A percentile compares a stretch with the other conserved stretches of the same genome.
Evolutionary conservation across 306 rosid species (phyloP).

Genomic region (Parietaria judaica): DNA sequence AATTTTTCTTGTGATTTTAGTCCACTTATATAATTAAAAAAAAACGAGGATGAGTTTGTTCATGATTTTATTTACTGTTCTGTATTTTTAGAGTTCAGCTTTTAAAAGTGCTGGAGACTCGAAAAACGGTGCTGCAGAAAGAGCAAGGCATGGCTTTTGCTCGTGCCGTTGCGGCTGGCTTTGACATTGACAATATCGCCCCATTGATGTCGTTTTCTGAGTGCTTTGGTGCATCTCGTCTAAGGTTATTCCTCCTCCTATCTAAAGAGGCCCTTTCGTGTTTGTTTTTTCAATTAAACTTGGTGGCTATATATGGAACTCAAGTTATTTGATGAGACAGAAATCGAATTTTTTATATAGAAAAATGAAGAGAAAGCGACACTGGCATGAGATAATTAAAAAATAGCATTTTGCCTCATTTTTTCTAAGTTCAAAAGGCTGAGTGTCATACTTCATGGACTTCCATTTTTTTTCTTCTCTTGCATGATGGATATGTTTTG

Average conservation of each 20-base stretch:
- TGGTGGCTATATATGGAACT: too few relatives aligned
- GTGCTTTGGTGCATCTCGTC: slow-evolving; percentile 89
- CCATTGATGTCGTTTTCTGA: slow-evolving; percentile 75
- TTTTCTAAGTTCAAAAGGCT: too few relatives aligned
- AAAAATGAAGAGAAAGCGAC: too few relatives aligned
- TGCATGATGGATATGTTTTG: too few relatives aligned
- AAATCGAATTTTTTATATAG: too few relatives aligned
- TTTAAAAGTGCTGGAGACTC: slow-evolving; percentile 86
- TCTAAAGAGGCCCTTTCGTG: slow-evolving; percentile 10
- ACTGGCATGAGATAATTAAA: too few relatives aligned
- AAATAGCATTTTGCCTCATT: too few relatives aligned
- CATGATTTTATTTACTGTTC: not conserved
- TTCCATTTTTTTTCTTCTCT: too few relatives aligned
- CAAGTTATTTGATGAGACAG: too few relatives aligned
- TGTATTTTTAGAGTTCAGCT: slow-evolving; percentile 65
- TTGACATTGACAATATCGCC: slow-evolving; percentile 62
- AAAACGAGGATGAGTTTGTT: not conserved
- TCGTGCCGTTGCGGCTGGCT: slow-evolving; percentile 98
- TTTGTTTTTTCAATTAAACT: too few relatives aligned
- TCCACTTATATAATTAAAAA: not conserved
- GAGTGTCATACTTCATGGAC: too few relatives aligned
- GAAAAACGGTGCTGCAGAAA: slow-evolving; percentile 79
- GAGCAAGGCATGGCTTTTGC: slow-evolving; percentile 99
- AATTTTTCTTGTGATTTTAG: slow-evolving; percentile 9
- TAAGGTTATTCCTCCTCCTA: slow-evolving; percentile 39